These are phyloP conservation scores for Paracoccidioides lutzii DNA, from an alignment of 2,329 filamentous ascomycete species.

Conservation along the genomic window DNA sequence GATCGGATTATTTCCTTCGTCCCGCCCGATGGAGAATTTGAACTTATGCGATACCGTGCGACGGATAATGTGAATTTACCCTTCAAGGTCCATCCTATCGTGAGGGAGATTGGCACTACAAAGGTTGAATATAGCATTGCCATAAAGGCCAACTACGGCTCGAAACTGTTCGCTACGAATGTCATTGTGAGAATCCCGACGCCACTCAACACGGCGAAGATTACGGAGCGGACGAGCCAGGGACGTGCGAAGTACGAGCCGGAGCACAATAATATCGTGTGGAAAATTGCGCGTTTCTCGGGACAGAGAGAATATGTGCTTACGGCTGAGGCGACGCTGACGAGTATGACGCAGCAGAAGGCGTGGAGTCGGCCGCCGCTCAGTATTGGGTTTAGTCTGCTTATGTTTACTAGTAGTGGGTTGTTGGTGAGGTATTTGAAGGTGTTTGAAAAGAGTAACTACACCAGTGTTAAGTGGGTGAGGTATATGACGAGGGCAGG, in stretches of 20 bases:
- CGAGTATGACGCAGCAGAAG: constrained; percentile 96
- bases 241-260: constrained; percentile 98
- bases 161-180: constrained; percentile 94
- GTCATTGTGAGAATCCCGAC: constrained; percentile 90
- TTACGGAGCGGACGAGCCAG: constrained; percentile 83
- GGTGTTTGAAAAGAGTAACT: constrained; percentile 98
- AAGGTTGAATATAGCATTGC: constrained; percentile 99
- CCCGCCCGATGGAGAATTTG: constrained; percentile 93
- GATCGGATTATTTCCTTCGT: constrained; percentile 96
- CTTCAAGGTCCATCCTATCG: constrained; percentile 97
- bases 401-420: constrained; percentile 97
- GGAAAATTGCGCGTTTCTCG: constrained; percentile 97
- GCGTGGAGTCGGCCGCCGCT: constrained; percentile 90
- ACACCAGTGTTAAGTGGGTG: constrained; percentile 98
- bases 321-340: constrained; percentile 82
- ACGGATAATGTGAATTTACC: constrained; percentile 98
- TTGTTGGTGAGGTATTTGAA: constrained; percentile 88
- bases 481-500: constrained; percentile 97
- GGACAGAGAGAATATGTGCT: constrained; percentile 95
- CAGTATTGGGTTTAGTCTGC: constrained; percentile 77
- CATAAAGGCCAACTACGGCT: constrained; percentile 91
- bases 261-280: constrained; percentile 93
- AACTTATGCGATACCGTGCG: constrained; percentile 95
- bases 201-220: constrained; percentile 88
- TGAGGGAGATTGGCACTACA: constrained; percentile 90